These are phyloP conservation scores for Oxytropis ochrocephala DNA, from an alignment of 306 rosid species.

Conservation along the genomic window DNA sequence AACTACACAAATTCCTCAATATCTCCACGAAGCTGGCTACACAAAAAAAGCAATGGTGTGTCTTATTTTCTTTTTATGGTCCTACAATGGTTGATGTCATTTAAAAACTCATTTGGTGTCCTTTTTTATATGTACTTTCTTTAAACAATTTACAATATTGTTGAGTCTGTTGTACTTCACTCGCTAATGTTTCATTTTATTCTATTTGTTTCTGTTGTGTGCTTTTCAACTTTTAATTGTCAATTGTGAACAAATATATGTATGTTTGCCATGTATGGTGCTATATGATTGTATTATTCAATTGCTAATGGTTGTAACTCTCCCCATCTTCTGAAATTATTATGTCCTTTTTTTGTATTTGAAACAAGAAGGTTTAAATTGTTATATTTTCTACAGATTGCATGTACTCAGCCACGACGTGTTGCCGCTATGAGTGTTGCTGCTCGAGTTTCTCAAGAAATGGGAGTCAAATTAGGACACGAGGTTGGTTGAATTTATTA, in stretches of 20 bases:
- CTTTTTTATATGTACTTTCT: background rate
- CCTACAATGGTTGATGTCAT: constrained; percentile 11
- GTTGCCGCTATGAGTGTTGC: constrained; percentile 99
- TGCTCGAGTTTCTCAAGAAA: constrained; percentile 95
- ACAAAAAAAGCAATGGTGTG: constrained; percentile 84
- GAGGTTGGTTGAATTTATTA: constrained; percentile 46
- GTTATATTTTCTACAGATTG: constrained; percentile 50
- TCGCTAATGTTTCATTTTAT: background rate
- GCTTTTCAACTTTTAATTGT: background rate
- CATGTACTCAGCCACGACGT: constrained; percentile 95
- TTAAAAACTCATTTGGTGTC: background rate
- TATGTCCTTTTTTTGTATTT: background rate
- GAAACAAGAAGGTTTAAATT: background rate
- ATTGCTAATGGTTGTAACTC: background rate
- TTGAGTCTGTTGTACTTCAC: background rate
- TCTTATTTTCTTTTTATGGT: background rate
- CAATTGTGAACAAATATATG: background rate
- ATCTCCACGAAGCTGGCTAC: constrained; percentile 96
- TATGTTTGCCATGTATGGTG: background rate
- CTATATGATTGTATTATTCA: background rate
- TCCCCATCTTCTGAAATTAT: background rate
- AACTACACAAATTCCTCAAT: constrained; percentile 95
- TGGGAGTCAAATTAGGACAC: constrained; percentile 94
- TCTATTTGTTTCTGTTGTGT: background rate
- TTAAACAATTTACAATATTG: constrained; percentile 7